Evolutionary conservation across 129 eudicot species (phyloP).

Genomic region (Daucus carota): DNA sequence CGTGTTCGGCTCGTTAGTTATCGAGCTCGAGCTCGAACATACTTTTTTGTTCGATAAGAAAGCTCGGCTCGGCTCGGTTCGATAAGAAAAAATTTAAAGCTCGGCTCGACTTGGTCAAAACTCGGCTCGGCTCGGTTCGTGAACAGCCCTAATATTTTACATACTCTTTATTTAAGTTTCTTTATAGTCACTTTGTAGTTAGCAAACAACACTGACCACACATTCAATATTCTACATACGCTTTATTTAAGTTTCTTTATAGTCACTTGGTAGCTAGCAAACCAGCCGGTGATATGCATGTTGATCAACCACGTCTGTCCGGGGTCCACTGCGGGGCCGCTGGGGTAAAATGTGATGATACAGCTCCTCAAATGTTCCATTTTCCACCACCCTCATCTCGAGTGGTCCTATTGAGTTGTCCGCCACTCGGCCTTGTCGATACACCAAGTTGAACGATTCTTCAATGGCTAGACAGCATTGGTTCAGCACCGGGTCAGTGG

Average conservation of each 20-base stretch:
- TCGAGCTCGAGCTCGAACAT: no score
- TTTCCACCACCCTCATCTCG: slow-evolving; percentile 40
- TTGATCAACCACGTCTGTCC: slow-evolving; percentile 22
- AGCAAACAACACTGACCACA: no score
- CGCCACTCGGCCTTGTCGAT: slow-evolving; percentile 39
- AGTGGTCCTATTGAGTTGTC: slow-evolving; percentile 39
- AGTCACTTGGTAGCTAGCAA: slow-evolving; percentile 4
- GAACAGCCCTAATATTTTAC: no score
- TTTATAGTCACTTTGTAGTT: no score
- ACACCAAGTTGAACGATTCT: slow-evolving; percentile 31
- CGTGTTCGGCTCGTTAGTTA: no score
- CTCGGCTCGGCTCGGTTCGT: no score
- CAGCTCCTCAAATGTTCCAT: slow-evolving; percentile 39
- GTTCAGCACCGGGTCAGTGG: slow-evolving; percentile 22
- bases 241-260: neutral
- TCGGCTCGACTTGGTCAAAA: no score
- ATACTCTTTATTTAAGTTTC: no score
- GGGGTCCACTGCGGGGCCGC: slow-evolving; percentile 30
- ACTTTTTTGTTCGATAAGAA: no score
- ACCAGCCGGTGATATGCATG: neutral
- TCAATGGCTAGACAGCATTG: slow-evolving; percentile 41
- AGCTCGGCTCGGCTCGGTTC: no score
- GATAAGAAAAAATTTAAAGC: no score
- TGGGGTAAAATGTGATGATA: slow-evolving; percentile 28
- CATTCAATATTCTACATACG: no score